phyloP scores from a whole-genome alignment of 805 yeast species.

The Lachancea quebecensis region DNA sequence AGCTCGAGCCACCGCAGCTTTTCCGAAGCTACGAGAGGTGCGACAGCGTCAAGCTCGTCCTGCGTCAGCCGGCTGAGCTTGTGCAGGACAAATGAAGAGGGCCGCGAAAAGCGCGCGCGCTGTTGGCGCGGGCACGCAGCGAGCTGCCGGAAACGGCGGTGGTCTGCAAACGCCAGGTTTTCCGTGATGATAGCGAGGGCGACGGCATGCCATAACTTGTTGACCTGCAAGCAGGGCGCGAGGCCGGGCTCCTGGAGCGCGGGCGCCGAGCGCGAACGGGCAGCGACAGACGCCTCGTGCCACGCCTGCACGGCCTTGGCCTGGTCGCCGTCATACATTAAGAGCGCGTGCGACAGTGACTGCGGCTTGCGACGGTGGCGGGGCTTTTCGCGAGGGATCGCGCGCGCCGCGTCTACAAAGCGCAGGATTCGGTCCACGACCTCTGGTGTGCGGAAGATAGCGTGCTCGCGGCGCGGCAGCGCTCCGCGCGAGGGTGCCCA shows the following conservation, averaged over 20 bases:
- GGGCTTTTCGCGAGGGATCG: constrained; percentile 54
- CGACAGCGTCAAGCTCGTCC: constrained; percentile 43
- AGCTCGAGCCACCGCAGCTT: constrained; percentile 65
- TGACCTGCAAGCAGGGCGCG: constrained; percentile 61
- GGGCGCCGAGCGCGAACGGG: constrained; percentile 1
- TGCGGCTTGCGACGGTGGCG: constrained; percentile 64
- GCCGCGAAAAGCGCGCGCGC: constrained; percentile 20
- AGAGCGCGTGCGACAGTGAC: constrained; percentile 59
- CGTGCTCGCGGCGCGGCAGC: constrained; percentile 3
- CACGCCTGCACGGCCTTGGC: constrained; percentile 41
- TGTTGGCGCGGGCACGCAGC: constrained; percentile 27
- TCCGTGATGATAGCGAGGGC: constrained; percentile 50
- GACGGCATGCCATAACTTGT: constrained; percentile 54
- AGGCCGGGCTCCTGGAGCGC: constrained; percentile 23
- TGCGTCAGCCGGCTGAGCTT: constrained; percentile 54
- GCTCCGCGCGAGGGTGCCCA: neutral
- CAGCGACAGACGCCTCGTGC: constrained; percentile 21
- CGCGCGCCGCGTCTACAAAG: constrained; percentile 50
- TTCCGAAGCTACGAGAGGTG: constrained; percentile 37
- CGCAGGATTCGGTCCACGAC: constrained; percentile 54
- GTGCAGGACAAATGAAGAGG: constrained; percentile 55
- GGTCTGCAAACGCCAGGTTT: constrained; percentile 48
- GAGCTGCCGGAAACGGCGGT: constrained; percentile 35
- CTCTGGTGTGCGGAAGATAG: constrained; percentile 71
- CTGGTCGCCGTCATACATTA: constrained; percentile 50